These are phyloP conservation scores for Talaromyces albobiverticillius DNA, from an alignment of 2,329 filamentous ascomycete species.

Conservation along the genomic window DNA sequence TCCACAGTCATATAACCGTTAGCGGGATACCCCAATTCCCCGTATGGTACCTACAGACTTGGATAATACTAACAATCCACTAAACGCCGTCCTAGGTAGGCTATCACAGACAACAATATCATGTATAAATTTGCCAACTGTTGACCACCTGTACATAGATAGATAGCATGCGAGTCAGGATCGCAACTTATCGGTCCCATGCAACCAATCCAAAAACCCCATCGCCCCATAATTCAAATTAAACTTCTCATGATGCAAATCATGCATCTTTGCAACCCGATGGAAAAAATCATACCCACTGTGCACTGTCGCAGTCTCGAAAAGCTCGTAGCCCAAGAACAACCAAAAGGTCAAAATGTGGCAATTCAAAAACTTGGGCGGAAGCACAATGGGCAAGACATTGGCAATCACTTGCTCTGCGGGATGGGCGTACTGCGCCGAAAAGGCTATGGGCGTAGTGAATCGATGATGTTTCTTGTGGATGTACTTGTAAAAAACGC, in stretches of 20 bases:
- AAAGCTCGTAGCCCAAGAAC: constrained; percentile 49
- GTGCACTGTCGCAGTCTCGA: constrained; percentile 55
- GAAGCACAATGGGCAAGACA: constrained; percentile 51
- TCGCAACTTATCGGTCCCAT: constrained; percentile 43
- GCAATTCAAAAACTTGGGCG: constrained; percentile 44
- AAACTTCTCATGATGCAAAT: constrained; percentile 58
- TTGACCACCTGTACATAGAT: no score
- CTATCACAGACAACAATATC: no score
- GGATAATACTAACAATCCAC: no score
- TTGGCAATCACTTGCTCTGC: constrained; percentile 57
- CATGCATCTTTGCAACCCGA: constrained; percentile 48
- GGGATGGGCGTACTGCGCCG: constrained; percentile 57
- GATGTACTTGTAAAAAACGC: constrained; percentile 48
- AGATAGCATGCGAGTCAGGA: no score
- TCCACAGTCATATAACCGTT: no score
- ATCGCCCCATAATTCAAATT: constrained; percentile 54
- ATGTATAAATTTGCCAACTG: no score
- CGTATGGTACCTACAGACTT: no score
- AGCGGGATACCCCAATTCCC: no score
- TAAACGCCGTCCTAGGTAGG: no score
- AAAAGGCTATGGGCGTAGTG: constrained; percentile 54
- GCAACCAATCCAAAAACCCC: constrained; percentile 55
- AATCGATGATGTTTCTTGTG: constrained; percentile 59
- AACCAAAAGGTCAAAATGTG: constrained; percentile 55
- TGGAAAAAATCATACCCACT: constrained; percentile 58